Base-by-base conservation (phyloP, 371 early-diverging fungal genomes). In the Rhizopus sp. region DNA sequence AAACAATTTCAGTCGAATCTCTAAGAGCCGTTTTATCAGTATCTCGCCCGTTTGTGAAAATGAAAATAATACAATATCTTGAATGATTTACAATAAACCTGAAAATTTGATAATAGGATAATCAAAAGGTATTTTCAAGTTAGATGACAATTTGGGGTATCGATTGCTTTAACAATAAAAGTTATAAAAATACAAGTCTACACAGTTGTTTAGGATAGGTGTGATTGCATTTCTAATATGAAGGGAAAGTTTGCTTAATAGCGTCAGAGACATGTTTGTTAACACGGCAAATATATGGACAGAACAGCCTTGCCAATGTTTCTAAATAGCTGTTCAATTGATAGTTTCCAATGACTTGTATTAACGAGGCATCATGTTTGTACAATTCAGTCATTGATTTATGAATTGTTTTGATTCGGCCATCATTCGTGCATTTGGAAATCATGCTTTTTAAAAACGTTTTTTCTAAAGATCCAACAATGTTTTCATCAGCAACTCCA, bases 401-500 rank as follows among this genome's bases (percentile, higher is more conserved):
- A n/a, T n/a, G n/a, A n/a, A n/a, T n/a, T n/a, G n/a, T n/a, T n/a
- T n/a, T n/a, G n/a, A n/a, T n/a, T n/a, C n/a, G n/a, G n/a, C n/a
- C n/a, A n/a, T n/a, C n/a, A n/a, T n/a, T n/a, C n/a, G n/a, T 48
- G 3, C 3, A 48, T 42, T 42, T 42, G 42, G 48, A 48, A 48
- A 48, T 48, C 48, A 48, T 48, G 23, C 48, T 48, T 48, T 48
- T 1, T 48, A 48, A 5, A 48, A 48, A 48, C 48, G 10, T 48
- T n/a, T 48, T 48, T 48, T 48, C 48, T 48, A 48, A 30, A 48
- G 48, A 48, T 48, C 33, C 32, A 48, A 48, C 30, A 48, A 48
- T 48, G 48, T n/a, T n/a, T n/a, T 48, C 32, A 23, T 48, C 32
- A 48, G 48, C 6, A 48, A 48, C 33, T 2, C 32, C 3, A 48